Percentiles rank a stretch among this genome's conserved stretches.
Evolutionary conservation across 192 early-diverging fungal genomes (phyloP).

Genomic region (Linnemannia exigua): DNA sequence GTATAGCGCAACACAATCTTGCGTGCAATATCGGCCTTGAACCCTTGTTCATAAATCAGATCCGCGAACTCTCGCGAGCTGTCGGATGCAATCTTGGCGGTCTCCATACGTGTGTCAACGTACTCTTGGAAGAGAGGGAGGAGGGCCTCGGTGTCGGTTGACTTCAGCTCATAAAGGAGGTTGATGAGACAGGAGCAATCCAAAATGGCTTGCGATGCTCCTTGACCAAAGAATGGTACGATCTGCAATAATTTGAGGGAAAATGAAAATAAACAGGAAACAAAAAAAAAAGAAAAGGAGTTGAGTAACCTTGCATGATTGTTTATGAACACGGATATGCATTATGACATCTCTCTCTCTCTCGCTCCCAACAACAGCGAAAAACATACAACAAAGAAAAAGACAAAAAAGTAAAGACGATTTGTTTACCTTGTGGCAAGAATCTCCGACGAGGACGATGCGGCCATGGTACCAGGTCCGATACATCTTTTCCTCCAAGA

Average conservation of each 20-base stretch:
- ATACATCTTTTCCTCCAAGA: conserved; percentile 51
- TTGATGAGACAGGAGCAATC: conserved; percentile 44
- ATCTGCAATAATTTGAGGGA: conserved; percentile 21
- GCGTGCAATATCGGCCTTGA: conserved; percentile 46
- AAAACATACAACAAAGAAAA: background rate
- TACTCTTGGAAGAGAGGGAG: conserved; percentile 33
- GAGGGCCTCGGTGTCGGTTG: background rate
- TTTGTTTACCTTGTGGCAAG: conserved; percentile 26
- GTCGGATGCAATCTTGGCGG: conserved; percentile 45
- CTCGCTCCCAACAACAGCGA: background rate
- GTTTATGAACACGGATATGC: conserved; percentile 1
- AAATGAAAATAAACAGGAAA: background rate
- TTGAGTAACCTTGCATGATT: background rate
- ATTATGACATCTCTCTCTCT: background rate
- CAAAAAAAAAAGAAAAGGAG: background rate
- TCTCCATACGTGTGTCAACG: conserved; percentile 33
- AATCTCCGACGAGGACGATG: conserved; percentile 48
- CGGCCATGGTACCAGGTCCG: conserved; percentile 53
- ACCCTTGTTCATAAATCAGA: conserved; percentile 53
- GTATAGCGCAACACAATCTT: conserved; percentile 51
- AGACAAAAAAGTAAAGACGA: background rate
- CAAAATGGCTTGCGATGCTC: conserved; percentile 47
- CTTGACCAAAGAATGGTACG: conserved; percentile 55
- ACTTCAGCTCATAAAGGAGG: conserved; percentile 13
- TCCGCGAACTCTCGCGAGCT: conserved; percentile 55